Percentiles rank a stretch among this genome's conserved stretches.
Evolutionary conservation across 805 yeast genomes (phyloP).

Genomic region (Candida hungchunana): DNA sequence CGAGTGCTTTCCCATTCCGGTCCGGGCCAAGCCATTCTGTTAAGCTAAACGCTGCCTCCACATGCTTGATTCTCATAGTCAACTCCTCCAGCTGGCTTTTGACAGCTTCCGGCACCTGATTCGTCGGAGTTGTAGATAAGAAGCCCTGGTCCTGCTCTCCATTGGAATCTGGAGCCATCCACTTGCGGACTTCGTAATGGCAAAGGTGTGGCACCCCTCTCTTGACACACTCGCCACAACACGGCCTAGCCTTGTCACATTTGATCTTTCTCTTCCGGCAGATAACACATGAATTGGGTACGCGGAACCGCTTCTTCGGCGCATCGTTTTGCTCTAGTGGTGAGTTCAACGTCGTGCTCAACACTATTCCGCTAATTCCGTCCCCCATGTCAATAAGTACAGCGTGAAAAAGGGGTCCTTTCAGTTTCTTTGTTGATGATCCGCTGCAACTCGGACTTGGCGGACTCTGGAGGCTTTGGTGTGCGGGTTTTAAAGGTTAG

Average conservation of each 20-base stretch:
- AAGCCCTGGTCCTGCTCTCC: neutral
- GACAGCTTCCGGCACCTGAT: neutral
- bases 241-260: slow-evolving; percentile 46
- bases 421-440: too few relatives aligned
- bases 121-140: neutral
- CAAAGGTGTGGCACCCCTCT: slow-evolving; percentile 39
- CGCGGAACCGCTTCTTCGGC: slow-evolving; percentile 24
- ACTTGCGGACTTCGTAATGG: slow-evolving; percentile 8
- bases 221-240: slow-evolving; percentile 51
- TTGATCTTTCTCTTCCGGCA: slow-evolving; percentile 46
- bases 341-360: too few relatives aligned
- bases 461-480: too few relatives aligned
- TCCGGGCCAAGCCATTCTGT: slow-evolving; percentile 1
- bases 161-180: slow-evolving; percentile 5
- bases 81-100: slow-evolving; percentile 2
- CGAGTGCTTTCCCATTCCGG: too few relatives aligned
- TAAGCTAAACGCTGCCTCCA: slow-evolving; percentile 3
- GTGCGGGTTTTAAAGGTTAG: too few relatives aligned
- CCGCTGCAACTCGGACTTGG: too few relatives aligned
- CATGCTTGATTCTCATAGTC: slow-evolving; percentile 2
- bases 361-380: too few relatives aligned
- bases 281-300: slow-evolving; percentile 41
- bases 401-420: too few relatives aligned
- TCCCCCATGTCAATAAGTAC: too few relatives aligned
- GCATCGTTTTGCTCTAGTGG: too few relatives aligned